Conservation (phyloP, 495 filamentous ascomycete genomes). For the Astrothelium macrocarpum region DNA sequence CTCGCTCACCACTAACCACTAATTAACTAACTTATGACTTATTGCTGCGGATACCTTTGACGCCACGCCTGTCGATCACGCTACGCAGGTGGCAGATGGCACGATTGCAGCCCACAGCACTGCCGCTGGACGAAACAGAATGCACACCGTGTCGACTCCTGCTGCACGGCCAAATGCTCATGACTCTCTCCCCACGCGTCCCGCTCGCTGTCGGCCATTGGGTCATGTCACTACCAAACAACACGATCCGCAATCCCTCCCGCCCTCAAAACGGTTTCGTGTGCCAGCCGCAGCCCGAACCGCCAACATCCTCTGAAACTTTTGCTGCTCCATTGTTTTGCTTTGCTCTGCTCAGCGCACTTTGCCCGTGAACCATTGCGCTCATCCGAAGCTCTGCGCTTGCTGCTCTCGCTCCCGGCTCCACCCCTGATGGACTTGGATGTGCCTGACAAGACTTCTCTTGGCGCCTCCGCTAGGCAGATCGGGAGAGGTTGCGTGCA, state of each 20-base stretch:
- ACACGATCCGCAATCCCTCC: neutral
- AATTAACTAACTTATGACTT: too few species aligned
- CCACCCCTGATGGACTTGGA: neutral
- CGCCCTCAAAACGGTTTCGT: neutral
- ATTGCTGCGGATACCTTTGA: neutral
- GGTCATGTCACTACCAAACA: neutral
- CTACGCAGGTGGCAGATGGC: neutral
- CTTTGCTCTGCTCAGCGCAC: neutral
- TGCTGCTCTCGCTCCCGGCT: neutral
- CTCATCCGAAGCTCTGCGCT: too few species aligned
- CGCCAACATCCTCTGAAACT: conserved; percentile 1
- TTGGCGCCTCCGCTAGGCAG: neutral
- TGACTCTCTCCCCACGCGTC: neutral
- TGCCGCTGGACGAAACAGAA: neutral
- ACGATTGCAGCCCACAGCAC: too few species aligned
- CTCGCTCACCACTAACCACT: too few species aligned
- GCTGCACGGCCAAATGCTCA: neutral
- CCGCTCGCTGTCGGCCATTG: neutral
- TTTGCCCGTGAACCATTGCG: neutral
- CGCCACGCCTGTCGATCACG: neutral
- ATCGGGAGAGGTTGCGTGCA: neutral
- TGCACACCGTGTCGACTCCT: neutral
- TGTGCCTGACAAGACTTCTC: neutral
- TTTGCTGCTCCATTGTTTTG: neutral
- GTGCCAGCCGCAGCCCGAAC: neutral